Conservation (phyloP, 495 filamentous ascomycete species). For the Apodospora peruviana region DNA sequence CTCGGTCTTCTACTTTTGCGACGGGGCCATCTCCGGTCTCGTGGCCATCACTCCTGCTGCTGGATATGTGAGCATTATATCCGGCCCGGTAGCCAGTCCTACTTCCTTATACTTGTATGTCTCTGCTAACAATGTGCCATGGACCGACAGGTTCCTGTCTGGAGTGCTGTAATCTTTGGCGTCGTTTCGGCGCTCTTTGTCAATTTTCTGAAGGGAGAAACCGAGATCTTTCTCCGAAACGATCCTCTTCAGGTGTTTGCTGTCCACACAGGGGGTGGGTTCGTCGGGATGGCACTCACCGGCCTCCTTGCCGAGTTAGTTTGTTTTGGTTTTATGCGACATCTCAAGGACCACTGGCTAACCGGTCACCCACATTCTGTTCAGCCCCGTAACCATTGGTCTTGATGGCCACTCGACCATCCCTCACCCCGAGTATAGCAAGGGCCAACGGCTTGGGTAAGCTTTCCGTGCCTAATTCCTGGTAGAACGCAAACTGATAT, state of each 20-base stretch:
- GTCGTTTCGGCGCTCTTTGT: constrained; percentile 9
- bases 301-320: constrained; percentile 10
- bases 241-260: constrained; percentile 16
- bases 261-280: constrained; percentile 13
- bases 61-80: constrained; percentile 59
- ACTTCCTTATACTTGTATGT: not conserved
- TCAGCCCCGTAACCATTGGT: constrained; percentile 6
- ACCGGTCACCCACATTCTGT: too few relatives aligned
- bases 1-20: constrained; percentile 94
- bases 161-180: constrained; percentile 12
- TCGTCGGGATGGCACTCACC: constrained; percentile 14
- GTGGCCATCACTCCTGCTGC: constrained; percentile 81
- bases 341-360: not conserved
- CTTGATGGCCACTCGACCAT: constrained; percentile 15
- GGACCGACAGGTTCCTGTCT: constrained; percentile 7
- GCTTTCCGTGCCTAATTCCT: not conserved
- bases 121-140: not conserved
- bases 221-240: constrained; percentile 7
- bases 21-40: constrained; percentile 76
- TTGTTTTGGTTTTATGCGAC: not conserved
- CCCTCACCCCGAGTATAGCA: constrained; percentile 10
- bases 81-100: too few relatives aligned
- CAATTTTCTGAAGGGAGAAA: constrained; percentile 8
- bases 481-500: not conserved
- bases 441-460: constrained; percentile 8